phyloP scores from a whole-genome alignment of 106 monocot genomes.

The Allium cepa region DNA sequence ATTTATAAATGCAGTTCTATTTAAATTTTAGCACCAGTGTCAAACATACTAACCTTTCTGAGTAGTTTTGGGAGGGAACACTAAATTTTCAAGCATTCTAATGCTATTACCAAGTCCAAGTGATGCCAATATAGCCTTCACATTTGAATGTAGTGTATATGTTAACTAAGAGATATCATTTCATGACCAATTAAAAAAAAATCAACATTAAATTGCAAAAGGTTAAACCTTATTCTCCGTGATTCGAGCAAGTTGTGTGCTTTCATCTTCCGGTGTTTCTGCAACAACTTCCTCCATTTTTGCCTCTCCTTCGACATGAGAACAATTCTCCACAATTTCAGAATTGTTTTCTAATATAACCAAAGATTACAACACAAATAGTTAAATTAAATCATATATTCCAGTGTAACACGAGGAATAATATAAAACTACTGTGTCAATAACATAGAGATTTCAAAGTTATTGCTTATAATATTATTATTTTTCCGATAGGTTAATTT shows the following conservation, averaged over 20 bases:
- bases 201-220: neutral
- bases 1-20: no score
- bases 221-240: conserved; percentile 6
- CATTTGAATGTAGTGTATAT: neutral
- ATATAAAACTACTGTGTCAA: no score
- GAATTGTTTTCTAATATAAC: neutral
- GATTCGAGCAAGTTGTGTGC: neutral
- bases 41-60: no score
- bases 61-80: conserved; percentile 10
- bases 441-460: no score
- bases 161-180: neutral
- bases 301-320: neutral
- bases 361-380: neutral
- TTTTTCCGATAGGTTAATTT: no score
- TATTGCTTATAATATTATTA: no score
- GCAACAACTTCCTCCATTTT: neutral
- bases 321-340: neutral
- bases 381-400: neutral
- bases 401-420: no score
- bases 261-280: neutral
- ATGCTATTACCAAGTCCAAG: conserved; percentile 27
- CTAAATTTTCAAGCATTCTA: conserved; percentile 4
- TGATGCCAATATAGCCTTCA: conserved; percentile 43
- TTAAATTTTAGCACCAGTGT: no score
- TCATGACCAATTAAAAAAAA: neutral